Base-by-base conservation (phyloP, 176 grass and related monocot genomes). In the Rhipidocladum racemiflorum region DNA sequence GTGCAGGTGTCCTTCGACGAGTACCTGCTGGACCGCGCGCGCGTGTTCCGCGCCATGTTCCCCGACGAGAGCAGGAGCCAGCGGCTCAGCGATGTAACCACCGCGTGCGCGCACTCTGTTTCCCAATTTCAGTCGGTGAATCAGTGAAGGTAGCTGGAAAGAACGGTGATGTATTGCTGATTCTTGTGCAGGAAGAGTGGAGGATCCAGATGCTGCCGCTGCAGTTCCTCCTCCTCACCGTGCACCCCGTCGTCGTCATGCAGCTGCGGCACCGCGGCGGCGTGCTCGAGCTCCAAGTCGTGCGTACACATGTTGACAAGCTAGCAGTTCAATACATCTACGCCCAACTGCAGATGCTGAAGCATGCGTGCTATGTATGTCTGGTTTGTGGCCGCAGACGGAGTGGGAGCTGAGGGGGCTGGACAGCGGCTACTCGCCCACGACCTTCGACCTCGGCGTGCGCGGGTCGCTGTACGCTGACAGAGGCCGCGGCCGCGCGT, bases 31-130 rank as follows among this genome's bases (percentile, higher is more conserved):
- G 85, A 94, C 84, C 77, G 74, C 39, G 68, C 85, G 12, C 85
- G 90, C 72, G 74, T 94, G 68, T 94, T 94, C 90, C 87, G 82
- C 68, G 90, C 92, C 49, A 94, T 92, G 89, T 94, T 92, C 86
- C 92, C 90, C 49, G 92, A 94, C 85, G 83, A 92, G 78, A 65
- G 49, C 80, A 61, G 89, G 29, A 88, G 87, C 85, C 49, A 89
- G 85, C 85, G 82, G 61, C 51, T 94, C 17, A 87, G 81, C 85
- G 92, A 94, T n/a, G 92, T 91, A 74, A 55, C 13, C 44, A 14
- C 40, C 40, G 44, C 44, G 44, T 13, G 11, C 43, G 43, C 43
- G 43, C 43, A 4, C 44, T 46, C 36, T 7, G 50, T 53, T 53
- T 53, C 50, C 18, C 18, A 7, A 53, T 53, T 53, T 53, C 50